Evolutionary conservation across 306 rosid genomes (phyloP).

Genomic region (Ormosia semicastrata): DNA sequence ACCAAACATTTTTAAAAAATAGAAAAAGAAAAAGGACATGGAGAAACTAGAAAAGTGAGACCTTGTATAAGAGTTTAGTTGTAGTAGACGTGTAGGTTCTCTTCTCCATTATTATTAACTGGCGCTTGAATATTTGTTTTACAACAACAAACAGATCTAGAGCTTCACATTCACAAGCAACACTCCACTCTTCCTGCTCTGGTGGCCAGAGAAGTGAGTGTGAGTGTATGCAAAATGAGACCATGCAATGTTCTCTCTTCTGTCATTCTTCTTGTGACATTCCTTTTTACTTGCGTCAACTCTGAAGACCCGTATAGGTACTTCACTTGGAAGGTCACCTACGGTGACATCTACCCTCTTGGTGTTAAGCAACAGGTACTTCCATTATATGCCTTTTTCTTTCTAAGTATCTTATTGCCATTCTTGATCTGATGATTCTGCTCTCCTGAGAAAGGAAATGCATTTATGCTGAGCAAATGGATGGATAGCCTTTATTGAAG

Average conservation of each 20-base stretch:
- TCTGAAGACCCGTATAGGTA: constrained; percentile 81
- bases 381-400: background rate
- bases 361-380: constrained; percentile 90
- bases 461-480: background rate
- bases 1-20: background rate
- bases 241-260: constrained; percentile 24
- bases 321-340: constrained; percentile 88
- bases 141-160: constrained; percentile 19
- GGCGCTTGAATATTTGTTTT: background rate
- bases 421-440: background rate
- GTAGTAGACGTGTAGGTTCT: background rate
- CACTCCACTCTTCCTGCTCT: constrained; percentile 25
- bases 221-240: constrained; percentile 29
- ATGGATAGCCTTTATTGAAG: background rate
- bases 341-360: constrained; percentile 86
- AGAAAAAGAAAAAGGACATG: background rate
- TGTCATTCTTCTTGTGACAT: constrained; percentile 32
- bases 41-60: constrained; percentile 3
- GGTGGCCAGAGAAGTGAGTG: background rate
- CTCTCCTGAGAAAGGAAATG: background rate
- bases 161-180: constrained; percentile 27
- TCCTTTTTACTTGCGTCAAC: constrained; percentile 37
- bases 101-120: constrained; percentile 1
- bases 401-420: background rate
- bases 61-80: constrained; percentile 1